phyloP scores from a whole-genome alignment of 768 basidiomycete genomes.

The Leccinum truebloodii region DNA sequence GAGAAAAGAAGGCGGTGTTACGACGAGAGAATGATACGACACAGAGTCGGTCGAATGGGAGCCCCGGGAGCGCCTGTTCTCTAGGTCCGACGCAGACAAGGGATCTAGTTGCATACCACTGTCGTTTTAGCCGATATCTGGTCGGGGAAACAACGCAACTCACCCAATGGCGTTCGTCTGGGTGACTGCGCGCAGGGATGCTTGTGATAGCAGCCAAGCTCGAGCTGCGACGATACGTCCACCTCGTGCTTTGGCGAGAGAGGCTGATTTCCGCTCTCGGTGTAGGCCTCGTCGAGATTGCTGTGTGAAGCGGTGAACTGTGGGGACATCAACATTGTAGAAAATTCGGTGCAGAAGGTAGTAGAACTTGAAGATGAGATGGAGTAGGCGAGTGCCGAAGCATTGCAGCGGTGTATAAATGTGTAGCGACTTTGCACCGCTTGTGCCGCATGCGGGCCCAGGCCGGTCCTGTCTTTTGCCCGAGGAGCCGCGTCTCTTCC shows the following conservation, averaged over 20 bases:
- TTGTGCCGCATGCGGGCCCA: slow-evolving; percentile 21
- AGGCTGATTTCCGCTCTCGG: slow-evolving; percentile 14
- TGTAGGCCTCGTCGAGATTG: slow-evolving; percentile 2
- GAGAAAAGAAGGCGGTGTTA: slow-evolving; percentile 5
- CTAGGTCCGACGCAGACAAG: slow-evolving; percentile 23
- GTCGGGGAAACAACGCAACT: slow-evolving; percentile 13
- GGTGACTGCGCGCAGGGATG: slow-evolving; percentile 3
- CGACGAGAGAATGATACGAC: slow-evolving; percentile 13
- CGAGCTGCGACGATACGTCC: slow-evolving; percentile 13
- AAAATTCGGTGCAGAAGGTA: slow-evolving; percentile 5
- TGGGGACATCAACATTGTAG: slow-evolving; percentile 23
- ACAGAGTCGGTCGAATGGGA: slow-evolving; percentile 7
- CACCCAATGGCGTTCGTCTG: slow-evolving; percentile 28
- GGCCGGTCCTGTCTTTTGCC: slow-evolving; percentile 10
- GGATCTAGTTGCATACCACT: slow-evolving; percentile 25
- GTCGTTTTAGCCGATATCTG: slow-evolving; percentile 1
- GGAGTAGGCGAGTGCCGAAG: slow-evolving; percentile 11
- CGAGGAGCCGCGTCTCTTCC: slow-evolving; percentile 1
- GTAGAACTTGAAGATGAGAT: slow-evolving; percentile 13
- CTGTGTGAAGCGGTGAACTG: slow-evolving; percentile 6
- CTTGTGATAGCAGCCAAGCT: slow-evolving; percentile 25
- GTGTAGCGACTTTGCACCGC: slow-evolving; percentile 26
- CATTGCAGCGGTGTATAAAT: slow-evolving; percentile 26
- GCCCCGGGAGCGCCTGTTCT: slow-evolving; percentile 17
- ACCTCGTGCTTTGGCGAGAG: slow-evolving; percentile 25